Evolutionary conservation across 164 flowering plant genomes (phyloP), one percentile per base, ranked within the genome.

Genomic region (Euptelea pleiosperma): DNA sequence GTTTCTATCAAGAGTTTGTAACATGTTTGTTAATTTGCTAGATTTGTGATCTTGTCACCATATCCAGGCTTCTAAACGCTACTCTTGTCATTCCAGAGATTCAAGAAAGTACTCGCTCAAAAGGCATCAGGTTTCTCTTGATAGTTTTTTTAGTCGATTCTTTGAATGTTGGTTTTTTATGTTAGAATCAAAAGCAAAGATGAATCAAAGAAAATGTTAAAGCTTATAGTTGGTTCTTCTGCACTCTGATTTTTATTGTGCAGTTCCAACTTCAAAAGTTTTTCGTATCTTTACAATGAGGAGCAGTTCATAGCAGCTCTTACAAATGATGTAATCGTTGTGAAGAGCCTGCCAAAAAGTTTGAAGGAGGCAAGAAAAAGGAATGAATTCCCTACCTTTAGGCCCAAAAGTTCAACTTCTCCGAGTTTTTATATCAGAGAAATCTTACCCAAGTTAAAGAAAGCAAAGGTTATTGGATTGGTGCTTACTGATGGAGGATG

Each of bases 1-100:
- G 29, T 37, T 71, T 36, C n/a, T 64, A 16, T 52, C 43, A 58
- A 55, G 60, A 44, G 67, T 66, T 77, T 43, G 57, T 85, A 73
- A 76, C 77, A 52, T 64, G 66, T 65, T 62, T 79, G 67, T 61
- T 67, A 57, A 72, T 73, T 72, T 77, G 70, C 72, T 84, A 93
- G 99, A 90, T 93, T 50, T 81, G 87, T 79, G 99, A 93, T 81
- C 86, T 90, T 73, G 99, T 93, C 60, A 62, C 87, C 66, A 69
- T 93, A 73, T 72, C 98, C 70, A 82, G 97, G 83, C 94, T 93
- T 75, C 79, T 93, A 61, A 93, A 93, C 79, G 98, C 97, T 54
- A 93, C 98, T 58, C 89, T 93, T 71, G 85, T 93, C 68, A 74
- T 90, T 75, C 99, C 99, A 52, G 99, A 93, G 79, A 77, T 93